These are phyloP conservation scores for Daldinia sp. DNA, from an alignment of 2,329 filamentous ascomycete species.

Conservation along the genomic window DNA sequence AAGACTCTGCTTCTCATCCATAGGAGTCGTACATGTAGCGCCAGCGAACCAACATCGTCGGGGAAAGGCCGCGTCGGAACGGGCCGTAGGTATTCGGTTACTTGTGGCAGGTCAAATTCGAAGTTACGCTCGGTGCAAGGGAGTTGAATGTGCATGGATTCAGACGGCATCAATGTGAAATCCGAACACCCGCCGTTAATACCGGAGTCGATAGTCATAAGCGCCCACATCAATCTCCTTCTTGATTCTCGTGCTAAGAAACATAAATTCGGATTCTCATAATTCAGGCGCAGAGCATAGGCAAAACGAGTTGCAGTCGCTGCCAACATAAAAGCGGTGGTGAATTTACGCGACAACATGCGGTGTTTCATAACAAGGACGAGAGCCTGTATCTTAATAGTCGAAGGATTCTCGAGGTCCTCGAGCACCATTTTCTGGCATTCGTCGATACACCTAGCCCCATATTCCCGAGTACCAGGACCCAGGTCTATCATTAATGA, in stretches of 20 bases:
- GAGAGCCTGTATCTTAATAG: slow-evolving; percentile 64
- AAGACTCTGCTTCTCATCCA: slow-evolving; percentile 67
- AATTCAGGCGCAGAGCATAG: slow-evolving; percentile 62
- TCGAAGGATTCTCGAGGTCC: slow-evolving; percentile 67
- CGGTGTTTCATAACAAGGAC: slow-evolving; percentile 62
- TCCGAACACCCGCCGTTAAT: slow-evolving; percentile 61
- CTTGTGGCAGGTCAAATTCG: slow-evolving; percentile 69
- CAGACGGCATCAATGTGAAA: slow-evolving; percentile 60
- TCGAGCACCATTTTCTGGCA: slow-evolving; percentile 65
- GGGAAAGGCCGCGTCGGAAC: slow-evolving; percentile 60
- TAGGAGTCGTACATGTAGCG: slow-evolving; percentile 67
- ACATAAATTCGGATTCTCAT: slow-evolving; percentile 61
- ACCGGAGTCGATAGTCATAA: slow-evolving; percentile 62
- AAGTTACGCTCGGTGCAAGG: slow-evolving; percentile 65
- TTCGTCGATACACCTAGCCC: slow-evolving; percentile 66
- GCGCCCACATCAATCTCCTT: slow-evolving; percentile 60
- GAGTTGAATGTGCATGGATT: slow-evolving; percentile 60
- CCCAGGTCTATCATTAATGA: slow-evolving; percentile 68
- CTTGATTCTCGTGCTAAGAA: slow-evolving; percentile 53
- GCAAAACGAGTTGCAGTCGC: slow-evolving; percentile 61
- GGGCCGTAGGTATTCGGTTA: slow-evolving; percentile 61
- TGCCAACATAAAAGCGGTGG: slow-evolving; percentile 62
- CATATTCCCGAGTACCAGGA: slow-evolving; percentile 64
- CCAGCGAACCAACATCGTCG: slow-evolving; percentile 67
- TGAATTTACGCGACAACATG: slow-evolving; percentile 60